Conservation (phyloP, 345 rosid genomes). For the Aurinia saxatilis region DNA sequence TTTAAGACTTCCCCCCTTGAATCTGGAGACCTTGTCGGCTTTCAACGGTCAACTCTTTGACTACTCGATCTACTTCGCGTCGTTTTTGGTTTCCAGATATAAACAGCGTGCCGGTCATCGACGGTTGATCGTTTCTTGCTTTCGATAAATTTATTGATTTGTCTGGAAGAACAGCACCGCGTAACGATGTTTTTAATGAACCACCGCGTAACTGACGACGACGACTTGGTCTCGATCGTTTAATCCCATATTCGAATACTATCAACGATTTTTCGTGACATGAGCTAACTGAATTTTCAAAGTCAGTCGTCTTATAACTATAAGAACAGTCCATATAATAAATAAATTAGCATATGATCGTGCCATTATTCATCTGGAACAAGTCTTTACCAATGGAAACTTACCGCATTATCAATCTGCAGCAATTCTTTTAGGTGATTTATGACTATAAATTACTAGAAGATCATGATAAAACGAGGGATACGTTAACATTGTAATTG, state of each 20-base stretch:
- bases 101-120: slow-evolving; percentile 8
- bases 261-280: not conserved
- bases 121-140: too few species aligned
- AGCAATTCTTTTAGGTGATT: too few species aligned
- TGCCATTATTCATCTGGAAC: not conserved
- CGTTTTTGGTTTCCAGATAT: not conserved
- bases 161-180: not conserved
- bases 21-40: slow-evolving; percentile 23
- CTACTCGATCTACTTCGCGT: not conserved
- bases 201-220: slow-evolving; percentile 8
- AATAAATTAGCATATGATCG: not conserved
- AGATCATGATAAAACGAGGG: too few species aligned
- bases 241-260: not conserved
- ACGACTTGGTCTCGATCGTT: slow-evolving; percentile 9
- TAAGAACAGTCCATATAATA: not conserved
- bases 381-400: not conserved
- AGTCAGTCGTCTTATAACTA: not conserved
- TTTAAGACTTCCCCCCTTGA: too few species aligned
- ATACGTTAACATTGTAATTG: too few species aligned
- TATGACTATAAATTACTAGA: too few species aligned
- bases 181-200: not conserved
- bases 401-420: not conserved
- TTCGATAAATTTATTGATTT: too few species aligned
- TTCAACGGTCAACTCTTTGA: slow-evolving; percentile 19
- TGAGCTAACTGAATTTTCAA: not conserved